Evolutionary conservation across 371 early-diverging fungal species (phyloP), one percentile per base, ranked within the genome.

Genomic region (Basidiobolus meristosporus): DNA sequence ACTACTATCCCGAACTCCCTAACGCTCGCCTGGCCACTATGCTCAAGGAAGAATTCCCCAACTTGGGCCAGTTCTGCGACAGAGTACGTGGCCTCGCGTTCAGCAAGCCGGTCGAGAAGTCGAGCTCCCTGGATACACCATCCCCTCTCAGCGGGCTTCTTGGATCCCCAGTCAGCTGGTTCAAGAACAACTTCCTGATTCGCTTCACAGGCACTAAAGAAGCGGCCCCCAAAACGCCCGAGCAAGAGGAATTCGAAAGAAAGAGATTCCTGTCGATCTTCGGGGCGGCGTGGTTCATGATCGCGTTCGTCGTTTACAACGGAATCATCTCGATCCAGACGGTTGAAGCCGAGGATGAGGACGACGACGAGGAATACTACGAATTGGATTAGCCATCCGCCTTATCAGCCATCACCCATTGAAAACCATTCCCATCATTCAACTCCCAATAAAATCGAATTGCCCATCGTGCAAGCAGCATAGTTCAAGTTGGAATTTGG

Each of bases 1-100:
- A 76, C 28, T 42, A 70, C 23, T 75, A 69, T 39, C 66, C 77
- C 7, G 60, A 72, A 12, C 52, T 82, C 29, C 64, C 78, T 1
- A 69, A 76, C 38, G 57, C 62, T 38, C 63, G 69, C 7, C 59
- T 82, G 39, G 68, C 62, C 28, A 57, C 56, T 37, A 69, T 75
- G 20, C 46, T 81, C 6, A 53, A 18, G 1, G 48, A 46, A 20
- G 66, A 73, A 44, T 81, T 65, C 45, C 74, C 77, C 4, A 52
- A 57, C 18, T 56, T 82, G 20, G 60, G 61, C 1, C 50, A 47
- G 2, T 75, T 62, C 38, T 73, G 75, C 47, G 57, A 77, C 17
- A 63, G 79, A n/a, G 51, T 57, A 44, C 48, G 50, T n/a, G 40
- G 46, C 1, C 51, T 42, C 23, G 49, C 40, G 39, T 51, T 53